Percentiles rank a stretch among this genome's conserved stretches.
Conservation (phyloP, 192 early-diverging fungal genomes). For the Coemansia sp. region DNA sequence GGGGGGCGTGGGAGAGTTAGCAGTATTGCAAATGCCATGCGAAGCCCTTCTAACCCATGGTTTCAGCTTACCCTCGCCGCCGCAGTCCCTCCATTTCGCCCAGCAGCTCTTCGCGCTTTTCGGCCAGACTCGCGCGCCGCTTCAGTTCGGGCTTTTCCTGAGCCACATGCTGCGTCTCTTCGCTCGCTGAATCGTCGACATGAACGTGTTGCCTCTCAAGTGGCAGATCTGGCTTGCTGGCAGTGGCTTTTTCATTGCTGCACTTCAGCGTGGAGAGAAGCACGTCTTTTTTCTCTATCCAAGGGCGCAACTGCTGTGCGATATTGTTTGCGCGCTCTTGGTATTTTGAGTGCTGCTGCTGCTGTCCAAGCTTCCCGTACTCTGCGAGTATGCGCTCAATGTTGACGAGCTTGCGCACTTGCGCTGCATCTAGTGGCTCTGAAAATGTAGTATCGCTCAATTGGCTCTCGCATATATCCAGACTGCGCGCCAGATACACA, state of each 20-base stretch:
- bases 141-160: background rate
- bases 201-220: background rate
- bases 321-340: conserved; percentile 3
- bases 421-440: conserved; percentile 38
- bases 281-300: conserved; percentile 31
- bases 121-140: conserved; percentile 17
- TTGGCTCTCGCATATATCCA: conserved; percentile 33
- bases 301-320: conserved; percentile 16
- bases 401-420: conserved; percentile 37
- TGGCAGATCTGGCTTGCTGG: background rate
- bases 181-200: background rate
- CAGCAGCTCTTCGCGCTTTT: conserved; percentile 42
- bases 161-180: background rate
- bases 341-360: background rate
- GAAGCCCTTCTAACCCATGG: too few relatives aligned
- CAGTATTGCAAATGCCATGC: background rate
- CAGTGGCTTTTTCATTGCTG: background rate
- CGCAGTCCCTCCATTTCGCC: conserved; percentile 47
- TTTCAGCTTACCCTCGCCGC: conserved; percentile 38
- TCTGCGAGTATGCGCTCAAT: conserved; percentile 27
- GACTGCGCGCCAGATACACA: conserved; percentile 22
- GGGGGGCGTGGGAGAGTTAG: background rate
- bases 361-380: background rate
- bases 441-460: conserved; percentile 15
- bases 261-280: conserved; percentile 9